Evolutionary conservation across 805 yeast species (phyloP).

Genomic region (Cyberlindnera lachancei): DNA sequence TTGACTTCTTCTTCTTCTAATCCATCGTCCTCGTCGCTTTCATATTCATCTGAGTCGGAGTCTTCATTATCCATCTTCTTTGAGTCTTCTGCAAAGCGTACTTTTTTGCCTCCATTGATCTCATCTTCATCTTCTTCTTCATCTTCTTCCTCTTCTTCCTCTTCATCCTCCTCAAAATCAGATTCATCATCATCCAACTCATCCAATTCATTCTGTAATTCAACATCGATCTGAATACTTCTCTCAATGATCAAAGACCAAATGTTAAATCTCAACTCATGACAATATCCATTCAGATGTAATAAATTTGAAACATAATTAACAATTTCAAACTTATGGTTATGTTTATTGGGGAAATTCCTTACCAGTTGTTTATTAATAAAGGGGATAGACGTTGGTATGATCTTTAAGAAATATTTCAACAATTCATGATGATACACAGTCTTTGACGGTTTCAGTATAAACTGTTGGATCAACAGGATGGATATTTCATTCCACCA

Average conservation of each 20-base stretch:
- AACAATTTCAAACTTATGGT: slow-evolving; percentile 42
- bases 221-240: slow-evolving; percentile 84
- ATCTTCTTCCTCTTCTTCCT: slow-evolving; percentile 24
- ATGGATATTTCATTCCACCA: slow-evolving; percentile 83
- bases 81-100: slow-evolving; percentile 15
- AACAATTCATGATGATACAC: slow-evolving; percentile 59
- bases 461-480: slow-evolving; percentile 59
- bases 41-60: slow-evolving; percentile 23
- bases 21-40: slow-evolving; percentile 40
- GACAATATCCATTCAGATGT: slow-evolving; percentile 55
- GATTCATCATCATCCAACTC: slow-evolving; percentile 50
- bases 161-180: slow-evolving; percentile 26
- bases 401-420: slow-evolving; percentile 53
- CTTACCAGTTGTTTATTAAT: slow-evolving; percentile 51
- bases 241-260: slow-evolving; percentile 81
- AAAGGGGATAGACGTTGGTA: slow-evolving; percentile 73
- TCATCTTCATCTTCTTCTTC: slow-evolving; percentile 24
- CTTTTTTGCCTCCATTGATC: slow-evolving; percentile 16
- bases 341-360: slow-evolving; percentile 76
- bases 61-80: slow-evolving; percentile 9
- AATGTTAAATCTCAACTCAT: slow-evolving; percentile 62
- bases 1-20: slow-evolving; percentile 38
- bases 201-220: slow-evolving; percentile 80
- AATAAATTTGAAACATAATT: slow-evolving; percentile 65
- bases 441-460: slow-evolving; percentile 24